Evolutionary conservation across 2,329 filamentous ascomycete genomes (phyloP), one percentile per base, ranked within the genome.

Genomic region (Paraconiothyrium brasiliense): DNA sequence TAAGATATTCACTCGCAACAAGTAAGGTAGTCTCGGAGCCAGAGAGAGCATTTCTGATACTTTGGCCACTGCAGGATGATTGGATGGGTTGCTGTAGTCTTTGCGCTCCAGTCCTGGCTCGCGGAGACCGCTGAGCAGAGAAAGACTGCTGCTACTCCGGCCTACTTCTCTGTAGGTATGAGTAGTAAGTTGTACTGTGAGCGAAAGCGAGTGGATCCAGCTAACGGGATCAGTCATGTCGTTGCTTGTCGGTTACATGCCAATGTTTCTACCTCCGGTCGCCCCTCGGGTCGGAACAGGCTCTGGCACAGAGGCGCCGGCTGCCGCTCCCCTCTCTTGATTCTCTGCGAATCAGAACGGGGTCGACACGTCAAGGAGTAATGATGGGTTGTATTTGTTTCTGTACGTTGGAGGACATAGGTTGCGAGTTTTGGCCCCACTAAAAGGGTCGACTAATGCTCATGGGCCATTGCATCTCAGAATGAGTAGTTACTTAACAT

Each of bases 1-100:
- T 62, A 66, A 89, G 86, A 96, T 97, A 86, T 95, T 97, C 78
- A 95, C 91, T 71, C 87, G 93, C 69, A 97, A 97, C 82, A 91
- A 92, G 86, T 95, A 81, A 81, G 83, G 44, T 39, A 57, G 51
- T 51, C 54, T 58, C 51, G 24, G 24, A 54, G 57, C 54, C 58
- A 43, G 56, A 55, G 59, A 51, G 51, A 62, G 52, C 55, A 62
- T 46, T 58, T 59, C 71, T 74, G 62, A 69, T 65, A 54, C 60
- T 47, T 54, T 58, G 37, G 67, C 70, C 54, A 62, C 68, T 72
- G 16, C 34, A 90, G 86, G 71, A 85, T 89, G 83, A 85, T 90
- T 67, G 87, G 87, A 78, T 90, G 87, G 91, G 88, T 88, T 11
- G 86, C 91, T 44, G 88, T 94, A 37, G 85, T 93, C 62, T 90